Base-by-base conservation (phyloP, 1,284 basidiomycete genomes). In the Phylloporus gajari region DNA sequence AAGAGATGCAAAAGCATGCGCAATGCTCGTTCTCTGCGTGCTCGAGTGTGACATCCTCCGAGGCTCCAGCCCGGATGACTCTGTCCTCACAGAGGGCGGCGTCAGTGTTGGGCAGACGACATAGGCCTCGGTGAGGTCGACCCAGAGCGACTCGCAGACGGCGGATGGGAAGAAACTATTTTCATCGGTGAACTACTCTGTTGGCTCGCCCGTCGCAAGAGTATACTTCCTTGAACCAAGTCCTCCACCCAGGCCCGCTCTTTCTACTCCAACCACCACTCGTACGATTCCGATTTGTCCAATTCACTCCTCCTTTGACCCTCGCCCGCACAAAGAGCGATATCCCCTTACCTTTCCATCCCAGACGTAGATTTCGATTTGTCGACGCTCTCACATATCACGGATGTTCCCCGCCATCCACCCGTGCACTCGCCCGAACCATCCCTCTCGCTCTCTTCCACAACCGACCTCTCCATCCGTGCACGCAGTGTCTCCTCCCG, bases 11-110 rank as follows among this genome's bases (percentile, higher is more conserved):
- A 85, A 86, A 74, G 82, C 87, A 21, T 83, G 90, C 44, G 89
- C 90, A 62, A 93, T 94, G 87, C 93, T 95, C 78, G 86, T 95
- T 21, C 91, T 96, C 70, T 86, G 93, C 35, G 89, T 92, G 6
- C 85, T 95, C 7, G 92, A 94, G 68, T 89, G 86, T 61, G 93
- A 94, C 75, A 85, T 94, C 19, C 79, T 94, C 42, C 84, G 87
- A 21, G 76, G 75, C n/a, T 56, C 27, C 27, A 48, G 69, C 12
- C 3, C 65, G 17, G 76, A 79, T 27, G 76, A 79, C 25, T 77
- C 73, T 5, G 38, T 59, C 9, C 56, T 77, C 1, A 53, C 40
- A 1, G 78, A 72, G 0, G 77, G 77, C 0, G 75, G 72, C 2
- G 80, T 80, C 72, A 80, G 73, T 44, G 79, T 80, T 79, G 79